Evolutionary conservation across 768 basidiomycete genomes (phyloP), one percentile per base, ranked within the genome.

Genomic region (Termitomyces bulborhizus): DNA sequence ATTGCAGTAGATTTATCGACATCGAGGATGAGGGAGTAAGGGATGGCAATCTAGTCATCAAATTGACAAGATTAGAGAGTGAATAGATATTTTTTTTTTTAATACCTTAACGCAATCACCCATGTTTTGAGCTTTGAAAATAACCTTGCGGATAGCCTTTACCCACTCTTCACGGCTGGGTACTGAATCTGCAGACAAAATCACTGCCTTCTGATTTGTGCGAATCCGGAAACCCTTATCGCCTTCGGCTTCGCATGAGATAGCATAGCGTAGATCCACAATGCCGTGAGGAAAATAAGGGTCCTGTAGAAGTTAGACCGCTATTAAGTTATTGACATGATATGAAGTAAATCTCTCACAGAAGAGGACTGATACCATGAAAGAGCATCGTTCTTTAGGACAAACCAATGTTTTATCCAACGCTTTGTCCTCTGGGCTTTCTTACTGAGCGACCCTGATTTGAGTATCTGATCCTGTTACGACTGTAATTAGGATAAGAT

Each of bases 271-370:
- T 32, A 99, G 73, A 64, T 97, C 93, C n/a, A 95, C 79, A 54
- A 98, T 93, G 26, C 94, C 97, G 61, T 94, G 90, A 11, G 95
- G 91, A 68, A 99, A 99, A 71, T 99, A 99, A 1, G 95, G 96
- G 63, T 99, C 94, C 93, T 96, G 29, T 26, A 51, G 6, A 53
- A 47, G 21, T 57, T 45, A 18, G 42, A 6, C 46, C 1, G 41
- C 53, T 24, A 46, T 16, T 6, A 6, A 32, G n/a, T 47, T 21
- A 12, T 12, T 50, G 16, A 24, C 24, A 36, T 31, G 27, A 46
- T 44, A 41, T 50, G 57, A 41, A 26, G 48, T 21, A 39, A 43
- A 67, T 76, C 13, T 40, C 65, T 73, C 69, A 93, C 94, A 54
- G 92, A 86, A 54, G 94, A 93, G 6, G 90, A 92, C 59, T 93